Base-by-base conservation (phyloP, 164 flowering plant species). In the Magnolia kwangsiensis region DNA sequence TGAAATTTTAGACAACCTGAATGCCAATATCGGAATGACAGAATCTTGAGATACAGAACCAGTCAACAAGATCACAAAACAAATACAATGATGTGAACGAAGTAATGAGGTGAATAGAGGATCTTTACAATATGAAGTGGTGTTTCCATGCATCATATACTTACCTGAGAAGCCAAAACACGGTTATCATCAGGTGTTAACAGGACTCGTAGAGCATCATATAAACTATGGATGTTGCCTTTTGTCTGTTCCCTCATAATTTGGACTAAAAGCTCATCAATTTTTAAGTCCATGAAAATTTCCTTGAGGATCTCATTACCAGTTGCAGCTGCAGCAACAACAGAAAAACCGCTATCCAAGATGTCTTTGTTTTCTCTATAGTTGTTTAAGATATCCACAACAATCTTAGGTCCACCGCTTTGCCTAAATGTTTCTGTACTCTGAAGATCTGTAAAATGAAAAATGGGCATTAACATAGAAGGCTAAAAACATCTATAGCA, bases 101-200 rank as follows among this genome's bases (percentile, higher is more conserved):
- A 37, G 45, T 37, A 37, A 37, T 37, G 45, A 37, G 45, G 45
- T 37, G 45, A 37, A 3, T 4, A 37, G 45, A 37, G 63, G 63
- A 59, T 59, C 63, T 59, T 59, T 19, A 59, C 63, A 13, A 37
- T 37, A 37, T 37, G 45, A 37, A 37, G 7, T 37, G 45, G 45
- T 67, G 24, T 69, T n/a, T 50, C 31, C 20, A 55, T 29, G 51
- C 16, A 77, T 29, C 7, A 45, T 64, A 63, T n/a, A 87, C 94
- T 87, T 85, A 92, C 99, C 85, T 96, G 95, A 59, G 99, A 96
- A 81, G 98, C 98, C 79, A 93, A 85, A 50, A 96, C 97, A 67
- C 97, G 95, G 76, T 86, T 82, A 78, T 96, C 99, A 84, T 96
- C 99, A 82, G 99, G 83, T 58, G 97, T 86, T 68, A 96, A 80